Evolutionary conservation across 2,329 filamentous ascomycete species (phyloP), one percentile per base, ranked within the genome.

Genomic region (Cytospora paraplurivora): DNA sequence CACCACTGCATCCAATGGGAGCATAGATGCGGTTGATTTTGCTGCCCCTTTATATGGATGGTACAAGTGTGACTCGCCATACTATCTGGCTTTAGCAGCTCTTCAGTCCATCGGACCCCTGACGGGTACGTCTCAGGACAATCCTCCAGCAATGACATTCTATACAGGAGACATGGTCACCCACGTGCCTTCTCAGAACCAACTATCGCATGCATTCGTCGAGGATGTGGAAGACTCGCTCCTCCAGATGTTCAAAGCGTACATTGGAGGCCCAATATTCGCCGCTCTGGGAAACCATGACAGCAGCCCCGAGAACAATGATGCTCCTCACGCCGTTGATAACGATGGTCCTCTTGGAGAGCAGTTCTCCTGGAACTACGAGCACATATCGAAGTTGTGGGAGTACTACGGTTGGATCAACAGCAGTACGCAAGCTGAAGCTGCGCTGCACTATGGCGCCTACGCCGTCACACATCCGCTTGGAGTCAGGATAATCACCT

Each of bases 351-450:
- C 76, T 1, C 73, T 86, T 1, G 82, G 83, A 1, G 72, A 80
- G 65, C 84, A 87, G 67, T 79, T 82, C 67, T 83, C 79, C 59
- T 86, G 84, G 84, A 85, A 85, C 67, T 85, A 82, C 67, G 76
- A 84, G 33, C 82, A 85, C 67, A 75, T 86, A 17, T 76, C 83
- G n/a, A 74, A 73, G 13, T 73, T 86, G 0, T 86, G 84, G 84
- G 74, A 80, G 67, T 78, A 85, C 62, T 81, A 85, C 64, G 81
- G 80, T 19, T 86, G 83, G 83, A 78, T 86, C 56, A 76, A 78
- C 63, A 70, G 72, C 12, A 68, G 74, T 15, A 76, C 77, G 5
- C 81, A 79, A 1, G 71, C 75, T 3, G 69, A 83, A 69, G 83
- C 83, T 3, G 72, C 77, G 3, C 72, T 78, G 7, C 84, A 87